Evolutionary conservation across 164 flowering plant genomes (phyloP).

Genomic region (Hamamelis virginiana): DNA sequence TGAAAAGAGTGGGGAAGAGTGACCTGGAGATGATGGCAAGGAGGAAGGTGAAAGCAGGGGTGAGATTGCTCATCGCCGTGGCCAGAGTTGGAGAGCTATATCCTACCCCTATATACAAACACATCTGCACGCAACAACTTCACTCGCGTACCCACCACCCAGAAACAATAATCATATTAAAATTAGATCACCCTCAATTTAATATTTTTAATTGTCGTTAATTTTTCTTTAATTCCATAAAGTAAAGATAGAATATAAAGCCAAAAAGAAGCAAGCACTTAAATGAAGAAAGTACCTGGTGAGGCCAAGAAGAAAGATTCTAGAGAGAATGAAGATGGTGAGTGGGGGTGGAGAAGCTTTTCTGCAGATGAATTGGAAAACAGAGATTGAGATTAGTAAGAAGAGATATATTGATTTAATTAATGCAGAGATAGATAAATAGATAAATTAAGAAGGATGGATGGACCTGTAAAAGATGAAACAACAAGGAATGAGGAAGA

Average conservation of each 20-base stretch:
- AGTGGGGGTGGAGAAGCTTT: background rate
- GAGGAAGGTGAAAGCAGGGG: background rate
- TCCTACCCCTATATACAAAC: background rate
- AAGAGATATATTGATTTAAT: no score
- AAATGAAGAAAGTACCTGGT: background rate
- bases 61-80: background rate
- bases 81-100: conserved; percentile 9
- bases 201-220: no score
- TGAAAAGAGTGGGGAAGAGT: background rate
- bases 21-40: background rate
- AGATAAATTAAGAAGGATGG: no score
- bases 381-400: no score
- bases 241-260: background rate
- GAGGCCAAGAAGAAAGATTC: background rate
- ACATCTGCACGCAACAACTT: background rate
- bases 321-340: background rate
- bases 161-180: no score
- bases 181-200: no score
- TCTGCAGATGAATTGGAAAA: no score
- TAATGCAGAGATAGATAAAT: no score
- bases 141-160: background rate
- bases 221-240: no score
- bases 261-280: background rate
- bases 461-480: no score
- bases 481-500: no score